Evolutionary conservation across 495 filamentous ascomycete genomes (phyloP).

Genomic region (Sabuloglossum arenarium): DNA sequence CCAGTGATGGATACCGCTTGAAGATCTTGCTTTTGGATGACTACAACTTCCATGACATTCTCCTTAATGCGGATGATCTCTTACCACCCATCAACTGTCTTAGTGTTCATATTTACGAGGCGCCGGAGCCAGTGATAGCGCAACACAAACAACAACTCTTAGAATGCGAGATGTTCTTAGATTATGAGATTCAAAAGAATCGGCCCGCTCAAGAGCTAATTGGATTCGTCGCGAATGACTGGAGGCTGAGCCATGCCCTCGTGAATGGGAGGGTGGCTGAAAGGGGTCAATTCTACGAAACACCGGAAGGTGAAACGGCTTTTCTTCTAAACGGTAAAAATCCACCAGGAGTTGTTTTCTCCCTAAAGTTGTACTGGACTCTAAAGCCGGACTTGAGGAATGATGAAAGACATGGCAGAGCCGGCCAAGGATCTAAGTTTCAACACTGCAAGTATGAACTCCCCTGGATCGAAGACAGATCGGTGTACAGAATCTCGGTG

Average conservation of each 20-base stretch:
- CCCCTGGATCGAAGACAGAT: neutral
- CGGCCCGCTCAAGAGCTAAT: neutral
- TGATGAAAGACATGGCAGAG: neutral
- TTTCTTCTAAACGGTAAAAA: neutral
- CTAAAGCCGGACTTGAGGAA: neutral
- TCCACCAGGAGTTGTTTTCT: neutral
- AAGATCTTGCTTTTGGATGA: neutral
- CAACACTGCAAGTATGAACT: neutral
- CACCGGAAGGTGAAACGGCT: neutral
- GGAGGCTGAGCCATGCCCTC: neutral
- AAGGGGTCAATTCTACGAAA: neutral
- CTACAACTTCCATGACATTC: neutral
- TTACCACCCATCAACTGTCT: neutral
- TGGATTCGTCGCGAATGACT: neutral
- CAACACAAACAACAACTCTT: neutral
- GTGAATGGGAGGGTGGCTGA: neutral
- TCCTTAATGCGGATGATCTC: neutral
- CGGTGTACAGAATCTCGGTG: neutral
- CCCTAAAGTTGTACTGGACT: neutral
- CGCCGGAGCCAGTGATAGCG: neutral
- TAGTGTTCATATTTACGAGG: neutral
- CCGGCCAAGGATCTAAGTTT: neutral
- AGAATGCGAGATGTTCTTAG: neutral
- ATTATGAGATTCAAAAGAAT: neutral
- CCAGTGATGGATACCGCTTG: neutral